phyloP scores from a whole-genome alignment of 257 asterid genomes.

The Solanum chilense region DNA sequence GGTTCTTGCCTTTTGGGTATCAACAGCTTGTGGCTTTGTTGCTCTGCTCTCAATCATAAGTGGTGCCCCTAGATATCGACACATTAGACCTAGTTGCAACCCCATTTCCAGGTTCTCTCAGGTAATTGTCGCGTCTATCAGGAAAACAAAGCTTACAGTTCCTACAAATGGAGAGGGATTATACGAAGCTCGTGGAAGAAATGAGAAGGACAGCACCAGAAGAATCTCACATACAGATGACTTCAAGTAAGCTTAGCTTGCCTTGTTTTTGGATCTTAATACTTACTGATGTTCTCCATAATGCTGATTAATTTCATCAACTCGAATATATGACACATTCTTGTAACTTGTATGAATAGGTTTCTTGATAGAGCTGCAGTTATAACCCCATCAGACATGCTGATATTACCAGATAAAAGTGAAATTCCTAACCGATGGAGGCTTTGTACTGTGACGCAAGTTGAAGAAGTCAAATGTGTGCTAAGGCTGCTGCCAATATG shows the following conservation, averaged over 20 bases:
- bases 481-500: constrained; percentile 70
- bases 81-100: constrained; percentile 47
- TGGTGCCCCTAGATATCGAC: constrained; percentile 50
- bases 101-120: constrained; percentile 59
- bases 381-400: constrained; percentile 37
- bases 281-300: not conserved
- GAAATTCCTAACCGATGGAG: constrained; percentile 58
- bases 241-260: constrained; percentile 40
- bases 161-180: constrained; percentile 45
- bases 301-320: not conserved
- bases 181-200: constrained; percentile 30
- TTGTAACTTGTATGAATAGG: constrained; percentile 22
- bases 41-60: constrained; percentile 36
- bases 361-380: constrained; percentile 69
- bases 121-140: constrained; percentile 58
- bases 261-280: not conserved
- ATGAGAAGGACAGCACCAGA: constrained; percentile 30
- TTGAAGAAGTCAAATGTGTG: constrained; percentile 77
- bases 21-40: constrained; percentile 58
- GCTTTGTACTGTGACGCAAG: constrained; percentile 69
- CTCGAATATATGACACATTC: not conserved
- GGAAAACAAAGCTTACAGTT: constrained; percentile 30
- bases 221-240: constrained; percentile 43
- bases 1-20: constrained; percentile 76
- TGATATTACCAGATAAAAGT: constrained; percentile 24